Percentiles rank a stretch among this genome's conserved stretches.
phyloP scores from a whole-genome alignment of 208 protist species.

The Leishmania gerbilli region DNA sequence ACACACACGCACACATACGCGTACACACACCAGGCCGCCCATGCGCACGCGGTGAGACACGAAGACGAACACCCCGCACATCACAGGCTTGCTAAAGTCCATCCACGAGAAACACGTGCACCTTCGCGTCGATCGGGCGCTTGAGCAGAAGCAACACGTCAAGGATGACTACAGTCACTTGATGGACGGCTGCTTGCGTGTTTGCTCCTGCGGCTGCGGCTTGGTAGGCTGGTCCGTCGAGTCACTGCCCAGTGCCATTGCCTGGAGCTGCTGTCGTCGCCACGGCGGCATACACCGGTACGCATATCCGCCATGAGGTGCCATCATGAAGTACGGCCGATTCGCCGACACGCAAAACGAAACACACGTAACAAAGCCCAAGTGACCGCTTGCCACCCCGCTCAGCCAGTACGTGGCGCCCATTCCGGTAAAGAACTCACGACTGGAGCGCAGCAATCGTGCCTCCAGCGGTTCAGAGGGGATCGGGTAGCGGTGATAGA shows the following conservation, averaged over 20 bases:
- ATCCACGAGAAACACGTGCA: background rate
- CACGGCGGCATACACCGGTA: conserved; percentile 79
- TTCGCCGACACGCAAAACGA: conserved; percentile 68
- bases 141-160: background rate
- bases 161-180: background rate
- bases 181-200: background rate
- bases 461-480: conserved; percentile 70
- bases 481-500: conserved; percentile 85
- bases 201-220: background rate
- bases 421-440: conserved; percentile 84
- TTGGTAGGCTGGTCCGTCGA: background rate
- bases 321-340: conserved; percentile 86
- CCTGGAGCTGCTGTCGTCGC: conserved; percentile 66
- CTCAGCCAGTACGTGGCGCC: conserved; percentile 83
- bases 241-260: conserved; percentile 36
- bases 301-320: conserved; percentile 72
- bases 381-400: conserved; percentile 68
- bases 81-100: background rate
- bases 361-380: conserved; percentile 70
- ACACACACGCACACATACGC: background rate
- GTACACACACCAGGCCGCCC: background rate
- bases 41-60: background rate
- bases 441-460: conserved; percentile 58
- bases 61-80: background rate
- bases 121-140: background rate